Evolutionary conservation across 805 yeast genomes (phyloP).

Genomic region (Zygosaccharomyces lentus): DNA sequence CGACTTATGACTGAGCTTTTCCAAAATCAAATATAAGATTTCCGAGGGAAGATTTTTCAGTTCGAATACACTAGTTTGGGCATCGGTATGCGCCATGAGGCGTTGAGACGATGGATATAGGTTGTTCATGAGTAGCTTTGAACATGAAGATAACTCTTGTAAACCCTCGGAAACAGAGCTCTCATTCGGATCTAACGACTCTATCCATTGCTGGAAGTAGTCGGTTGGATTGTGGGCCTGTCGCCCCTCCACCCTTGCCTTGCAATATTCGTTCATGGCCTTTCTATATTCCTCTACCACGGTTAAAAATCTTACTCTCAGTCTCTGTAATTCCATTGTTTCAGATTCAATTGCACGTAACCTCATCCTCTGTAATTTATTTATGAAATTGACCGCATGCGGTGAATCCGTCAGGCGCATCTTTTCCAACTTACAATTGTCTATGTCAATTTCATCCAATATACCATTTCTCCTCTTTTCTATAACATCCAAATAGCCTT

Average conservation of each 20-base stretch:
- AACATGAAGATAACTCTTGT: slow-evolving; percentile 20
- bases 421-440: slow-evolving; percentile 21
- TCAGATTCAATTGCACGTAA: slow-evolving; percentile 34
- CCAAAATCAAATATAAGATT: slow-evolving; percentile 60
- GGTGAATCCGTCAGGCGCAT: slow-evolving; percentile 18
- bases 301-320: slow-evolving; percentile 23
- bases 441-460: slow-evolving; percentile 24
- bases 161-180: slow-evolving; percentile 18
- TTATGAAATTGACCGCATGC: slow-evolving; percentile 19
- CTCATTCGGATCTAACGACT: slow-evolving; percentile 23
- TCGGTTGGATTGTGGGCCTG: slow-evolving; percentile 24
- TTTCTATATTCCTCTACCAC: slow-evolving; percentile 28
- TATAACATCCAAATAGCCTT: slow-evolving; percentile 23
- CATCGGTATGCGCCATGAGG: background rate
- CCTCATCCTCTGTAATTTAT: slow-evolving; percentile 30
- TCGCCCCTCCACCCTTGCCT: slow-evolving; percentile 17
- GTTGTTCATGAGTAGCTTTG: slow-evolving; percentile 14
- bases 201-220: slow-evolving; percentile 24
- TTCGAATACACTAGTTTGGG: slow-evolving; percentile 21
- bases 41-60: slow-evolving; percentile 44
- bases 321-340: slow-evolving; percentile 28
- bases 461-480: slow-evolving; percentile 27
- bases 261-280: slow-evolving; percentile 24
- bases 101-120: slow-evolving; percentile 7
- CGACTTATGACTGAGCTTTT: slow-evolving; percentile 53